These are phyloP conservation scores for Fusarium goolgardi DNA, from an alignment of 2,329 filamentous ascomycete species.

Conservation along the genomic window DNA sequence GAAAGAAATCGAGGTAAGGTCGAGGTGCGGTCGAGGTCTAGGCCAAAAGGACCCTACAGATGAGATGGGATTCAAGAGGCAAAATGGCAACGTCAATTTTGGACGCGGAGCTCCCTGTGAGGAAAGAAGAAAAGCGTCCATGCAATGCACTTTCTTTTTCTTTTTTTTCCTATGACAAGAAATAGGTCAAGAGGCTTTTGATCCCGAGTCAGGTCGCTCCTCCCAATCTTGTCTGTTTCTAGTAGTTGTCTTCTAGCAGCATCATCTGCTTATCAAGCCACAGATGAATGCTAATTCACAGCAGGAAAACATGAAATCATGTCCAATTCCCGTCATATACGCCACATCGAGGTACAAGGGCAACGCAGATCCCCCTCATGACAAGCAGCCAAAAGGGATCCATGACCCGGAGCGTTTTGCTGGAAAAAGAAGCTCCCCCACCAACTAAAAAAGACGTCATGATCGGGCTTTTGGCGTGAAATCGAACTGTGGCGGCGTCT, in stretches of 20 bases:
- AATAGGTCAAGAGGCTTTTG: not conserved
- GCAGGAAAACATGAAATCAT: constrained; percentile 5
- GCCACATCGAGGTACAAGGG: constrained; percentile 35
- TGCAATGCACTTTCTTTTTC: not conserved
- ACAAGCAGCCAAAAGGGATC: constrained; percentile 21
- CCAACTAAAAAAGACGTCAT: constrained; percentile 21
- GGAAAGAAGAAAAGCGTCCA: constrained; percentile 4
- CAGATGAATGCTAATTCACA: constrained; percentile 10
- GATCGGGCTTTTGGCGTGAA: constrained; percentile 32
- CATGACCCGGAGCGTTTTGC: constrained; percentile 30
- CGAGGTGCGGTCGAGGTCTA: constrained; percentile 16
- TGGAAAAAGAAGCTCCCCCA: constrained; percentile 22
- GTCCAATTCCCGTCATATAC: constrained; percentile 22
- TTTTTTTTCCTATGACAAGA: constrained; percentile 8
- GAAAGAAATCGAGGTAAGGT: constrained; percentile 8
- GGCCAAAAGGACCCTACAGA: constrained; percentile 16
- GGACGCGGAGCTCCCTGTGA: constrained; percentile 16
- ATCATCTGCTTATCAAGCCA: constrained; percentile 28
- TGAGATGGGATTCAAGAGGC: constrained; percentile 23
- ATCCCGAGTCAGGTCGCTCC: constrained; percentile 2
- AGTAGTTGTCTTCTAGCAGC: not conserved
- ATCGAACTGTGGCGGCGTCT: constrained; percentile 18
- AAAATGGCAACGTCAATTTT: constrained; percentile 11
- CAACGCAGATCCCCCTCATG: constrained; percentile 38
- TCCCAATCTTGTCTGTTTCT: not conserved